Evolutionary conservation across 495 filamentous ascomycete species (phyloP).

Genomic region (Haplographium delicatum): DNA sequence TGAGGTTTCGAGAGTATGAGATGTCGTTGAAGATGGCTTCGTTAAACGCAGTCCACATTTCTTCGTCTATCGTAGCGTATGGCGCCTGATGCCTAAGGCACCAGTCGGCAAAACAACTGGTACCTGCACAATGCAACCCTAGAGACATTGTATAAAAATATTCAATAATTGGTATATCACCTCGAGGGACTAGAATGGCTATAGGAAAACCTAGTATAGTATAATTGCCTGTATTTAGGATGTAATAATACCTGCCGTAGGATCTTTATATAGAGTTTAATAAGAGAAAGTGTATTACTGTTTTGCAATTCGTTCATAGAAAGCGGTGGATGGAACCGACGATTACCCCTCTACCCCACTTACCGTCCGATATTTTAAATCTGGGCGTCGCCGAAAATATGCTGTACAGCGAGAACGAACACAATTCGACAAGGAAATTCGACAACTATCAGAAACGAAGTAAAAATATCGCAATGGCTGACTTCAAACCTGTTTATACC

Average conservation of each 20-base stretch:
- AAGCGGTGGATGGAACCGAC: too few species aligned
- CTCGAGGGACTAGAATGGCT: too few species aligned
- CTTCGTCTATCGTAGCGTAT: neutral
- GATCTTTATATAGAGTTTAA: too few species aligned
- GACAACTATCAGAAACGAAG: neutral
- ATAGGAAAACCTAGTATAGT: too few species aligned
- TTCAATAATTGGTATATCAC: too few species aligned
- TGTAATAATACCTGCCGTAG: too few species aligned
- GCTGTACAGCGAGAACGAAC: neutral
- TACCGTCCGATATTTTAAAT: neutral
- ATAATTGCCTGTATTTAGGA: too few species aligned
- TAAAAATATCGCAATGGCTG: conserved; percentile 19
- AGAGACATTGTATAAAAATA: too few species aligned
- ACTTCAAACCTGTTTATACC: conserved; percentile 38
- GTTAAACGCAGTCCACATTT: neutral
- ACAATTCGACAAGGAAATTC: neutral
- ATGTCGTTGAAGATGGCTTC: conserved; percentile 17
- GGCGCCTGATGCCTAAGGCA: neutral
- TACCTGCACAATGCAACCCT: too few species aligned
- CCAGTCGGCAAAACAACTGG: too few species aligned
- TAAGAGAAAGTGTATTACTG: too few species aligned
- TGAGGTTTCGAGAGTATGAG: conserved; percentile 3
- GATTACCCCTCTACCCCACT: neutral
- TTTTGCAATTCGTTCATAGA: too few species aligned
- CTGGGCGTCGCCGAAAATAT: neutral